Evolutionary conservation across 2,329 filamentous ascomycete genomes (phyloP), one percentile per base, ranked within the genome.

Genomic region (Aciculosporium take): DNA sequence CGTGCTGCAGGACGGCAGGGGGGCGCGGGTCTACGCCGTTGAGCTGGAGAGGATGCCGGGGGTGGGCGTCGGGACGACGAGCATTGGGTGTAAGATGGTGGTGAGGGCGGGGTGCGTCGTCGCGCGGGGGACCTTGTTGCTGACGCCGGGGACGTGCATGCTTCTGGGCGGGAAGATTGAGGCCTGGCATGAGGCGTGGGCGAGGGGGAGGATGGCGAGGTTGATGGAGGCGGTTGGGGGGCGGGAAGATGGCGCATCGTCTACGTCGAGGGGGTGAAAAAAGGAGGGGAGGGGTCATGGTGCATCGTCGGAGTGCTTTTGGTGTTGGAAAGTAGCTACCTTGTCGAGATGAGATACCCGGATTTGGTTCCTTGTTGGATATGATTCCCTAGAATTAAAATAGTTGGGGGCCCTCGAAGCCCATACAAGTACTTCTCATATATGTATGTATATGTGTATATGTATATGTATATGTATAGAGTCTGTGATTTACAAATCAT

Each of bases 121-220:
- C 3, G 76, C 83, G 5, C 71, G 89, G 42, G 91, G 87, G 0
- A 72, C 83, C 38, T 53, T 94, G n/a, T 63, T 96, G 59, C 65
- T 98, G 17, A 80, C 86, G 47, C 79, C 84, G 1, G 65, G 64
- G 2, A 76, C 60, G 43, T 79, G 77, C 41, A 69, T 74, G n/a
- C 55, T 94, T 2, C 61, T 95, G n/a, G 91, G 91, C 2, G 91
- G 91, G 0, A 93, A 84, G 63, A 72, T 96, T 34, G 87, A 95
- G 41, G 67, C 66, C 0, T 75, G 87, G 69, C 84, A 96, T 54
- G 79, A 76, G 55, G 69, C 69, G 7, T 96, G 89, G 89, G 69
- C 70, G 36, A 75, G 79, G 12, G 76, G 76, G 2, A 71, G 84
- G 48, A 79, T 94, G 58, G 71, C 69, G 37, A 72, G 75, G 48